These are phyloP conservation scores for Coemansia sp. DNA, from an alignment of 192 early-diverging fungal species.

Conservation along the genomic window DNA sequence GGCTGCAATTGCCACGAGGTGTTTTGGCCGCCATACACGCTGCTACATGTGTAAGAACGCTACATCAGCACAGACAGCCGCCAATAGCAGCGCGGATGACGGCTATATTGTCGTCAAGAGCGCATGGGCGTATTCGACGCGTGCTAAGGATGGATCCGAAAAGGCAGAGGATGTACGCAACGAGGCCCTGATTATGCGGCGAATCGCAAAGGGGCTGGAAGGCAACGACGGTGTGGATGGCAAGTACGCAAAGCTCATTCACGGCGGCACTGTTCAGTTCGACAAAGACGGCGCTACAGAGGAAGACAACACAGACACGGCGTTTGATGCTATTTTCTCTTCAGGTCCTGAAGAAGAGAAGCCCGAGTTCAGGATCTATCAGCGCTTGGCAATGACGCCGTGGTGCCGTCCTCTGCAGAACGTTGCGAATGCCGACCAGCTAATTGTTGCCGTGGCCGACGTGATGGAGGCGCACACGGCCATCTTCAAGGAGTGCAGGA, in stretches of 20 bases:
- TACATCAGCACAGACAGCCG: not conserved
- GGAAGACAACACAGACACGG: slow-evolving; percentile 8
- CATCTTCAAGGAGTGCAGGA: slow-evolving; percentile 3
- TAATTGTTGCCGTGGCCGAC: slow-evolving; percentile 23
- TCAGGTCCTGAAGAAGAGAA: not conserved
- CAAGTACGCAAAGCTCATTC: not conserved
- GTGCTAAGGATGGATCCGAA: not conserved
- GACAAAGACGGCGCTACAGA: too few relatives aligned
- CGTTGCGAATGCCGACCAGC: slow-evolving; percentile 2
- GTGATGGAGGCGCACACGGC: slow-evolving; percentile 15
- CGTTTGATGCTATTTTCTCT: not conserved
- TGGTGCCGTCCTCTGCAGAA: not conserved
- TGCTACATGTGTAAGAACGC: not conserved
- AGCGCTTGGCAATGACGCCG: slow-evolving; percentile 3
- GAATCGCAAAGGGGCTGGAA: not conserved
- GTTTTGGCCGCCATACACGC: slow-evolving; percentile 1
- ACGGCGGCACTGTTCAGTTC: slow-evolving; percentile 5
- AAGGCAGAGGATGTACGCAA: not conserved
- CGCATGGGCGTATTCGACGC: not conserved
- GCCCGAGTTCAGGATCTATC: not conserved
- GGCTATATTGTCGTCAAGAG: slow-evolving; percentile 12
- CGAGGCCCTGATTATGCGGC: slow-evolving; percentile 5
- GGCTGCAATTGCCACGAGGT: not conserved
- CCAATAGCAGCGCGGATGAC: too few relatives aligned
- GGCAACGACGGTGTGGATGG: not conserved